These are phyloP conservation scores for Ceratobasidium sp. DNA, from an alignment of 1,284 basidiomycete genomes.

Conservation along the genomic window DNA sequence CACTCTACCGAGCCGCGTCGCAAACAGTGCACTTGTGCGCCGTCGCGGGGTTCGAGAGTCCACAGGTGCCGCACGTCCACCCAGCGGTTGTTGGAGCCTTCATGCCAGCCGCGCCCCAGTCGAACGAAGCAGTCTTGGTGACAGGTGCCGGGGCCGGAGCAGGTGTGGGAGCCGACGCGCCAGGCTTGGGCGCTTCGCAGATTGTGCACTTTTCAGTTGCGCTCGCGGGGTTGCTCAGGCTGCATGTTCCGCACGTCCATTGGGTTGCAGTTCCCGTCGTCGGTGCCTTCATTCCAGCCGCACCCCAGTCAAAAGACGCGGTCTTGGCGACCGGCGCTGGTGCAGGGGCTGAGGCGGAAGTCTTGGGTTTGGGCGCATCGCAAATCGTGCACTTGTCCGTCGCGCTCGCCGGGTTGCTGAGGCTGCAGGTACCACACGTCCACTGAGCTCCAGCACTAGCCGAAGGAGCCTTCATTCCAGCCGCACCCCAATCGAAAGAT, in stretches of 20 bases:
- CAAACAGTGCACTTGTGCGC: conserved; percentile 38
- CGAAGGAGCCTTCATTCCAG: conserved; percentile 18
- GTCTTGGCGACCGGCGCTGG: conserved; percentile 1
- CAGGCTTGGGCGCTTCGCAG: conserved; percentile 38
- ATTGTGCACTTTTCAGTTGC: conserved; percentile 39
- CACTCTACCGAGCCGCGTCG: too few relatives aligned
- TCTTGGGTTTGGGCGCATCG: conserved; percentile 34
- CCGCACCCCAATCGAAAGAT: conserved; percentile 21
- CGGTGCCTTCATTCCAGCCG: conserved; percentile 12
- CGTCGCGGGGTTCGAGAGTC: conserved; percentile 13
- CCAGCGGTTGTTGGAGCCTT: conserved; percentile 1
- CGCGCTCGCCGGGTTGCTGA: conserved; percentile 38
- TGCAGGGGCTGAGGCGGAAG: conserved; percentile 3
- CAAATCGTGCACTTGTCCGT: conserved; percentile 40
- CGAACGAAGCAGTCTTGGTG: conserved; percentile 15
- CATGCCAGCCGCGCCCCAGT: conserved; percentile 41
- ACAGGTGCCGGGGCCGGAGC: conserved; percentile 17
- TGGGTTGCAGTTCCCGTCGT: background rate
- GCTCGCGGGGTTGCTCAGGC: conserved; percentile 37
- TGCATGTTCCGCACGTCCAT: conserved; percentile 39
- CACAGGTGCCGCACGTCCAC: conserved; percentile 39
- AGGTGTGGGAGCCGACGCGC: conserved; percentile 20
- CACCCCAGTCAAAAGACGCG: conserved; percentile 14
- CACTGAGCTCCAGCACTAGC: conserved; percentile 13
- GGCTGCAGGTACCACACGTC: conserved; percentile 38